A percentile compares a stretch with the other conserved stretches of the same genome.
These are phyloP conservation scores for Gloeophyllum trabeum DNA, from an alignment of 768 basidiomycete genomes.

Conservation along the genomic window DNA sequence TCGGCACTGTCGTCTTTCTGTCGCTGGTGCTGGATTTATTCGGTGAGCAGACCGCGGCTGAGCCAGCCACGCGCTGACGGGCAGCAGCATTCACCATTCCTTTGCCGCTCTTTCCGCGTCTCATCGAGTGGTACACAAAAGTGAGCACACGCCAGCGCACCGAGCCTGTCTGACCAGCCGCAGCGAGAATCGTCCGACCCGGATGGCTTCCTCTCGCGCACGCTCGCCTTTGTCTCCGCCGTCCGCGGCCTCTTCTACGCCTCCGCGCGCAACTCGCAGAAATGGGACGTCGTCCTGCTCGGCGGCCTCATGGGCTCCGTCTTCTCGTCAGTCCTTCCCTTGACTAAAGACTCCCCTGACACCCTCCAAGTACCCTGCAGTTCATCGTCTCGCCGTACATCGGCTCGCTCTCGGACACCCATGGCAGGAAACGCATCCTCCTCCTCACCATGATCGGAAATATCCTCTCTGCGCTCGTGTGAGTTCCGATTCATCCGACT, in stretches of 20 bases:
- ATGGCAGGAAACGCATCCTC: constrained; percentile 79
- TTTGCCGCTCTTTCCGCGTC: constrained; percentile 94
- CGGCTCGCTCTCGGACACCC: constrained; percentile 77
- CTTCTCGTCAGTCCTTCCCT: constrained; percentile 59
- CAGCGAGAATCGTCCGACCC: constrained; percentile 68
- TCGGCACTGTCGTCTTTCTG: constrained; percentile 80
- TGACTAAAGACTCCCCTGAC: not conserved
- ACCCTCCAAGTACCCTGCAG: constrained; percentile 52
- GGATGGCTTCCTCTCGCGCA: constrained; percentile 60
- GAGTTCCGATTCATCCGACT: constrained; percentile 16
- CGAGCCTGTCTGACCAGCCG: not conserved
- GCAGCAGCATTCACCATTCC: constrained; percentile 80
- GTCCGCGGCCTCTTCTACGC: constrained; percentile 58
- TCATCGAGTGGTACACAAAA: constrained; percentile 86
- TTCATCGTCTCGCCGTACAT: constrained; percentile 77
- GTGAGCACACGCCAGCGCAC: too few species aligned
- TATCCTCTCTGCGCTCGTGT: constrained; percentile 81
- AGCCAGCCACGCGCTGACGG: constrained; percentile 1
- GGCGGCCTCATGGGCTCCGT: constrained; percentile 92
- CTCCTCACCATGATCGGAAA: constrained; percentile 89
- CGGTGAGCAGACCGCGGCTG: constrained; percentile 26
- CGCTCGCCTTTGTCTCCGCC: constrained; percentile 53
- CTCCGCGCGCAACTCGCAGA: constrained; percentile 46
- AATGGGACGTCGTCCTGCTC: constrained; percentile 94
- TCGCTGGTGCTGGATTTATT: constrained; percentile 86